Evolutionary conservation across 148 eudicot genomes (phyloP), one percentile per base, ranked within the genome.

Genomic region (Persicaria maculosa): DNA sequence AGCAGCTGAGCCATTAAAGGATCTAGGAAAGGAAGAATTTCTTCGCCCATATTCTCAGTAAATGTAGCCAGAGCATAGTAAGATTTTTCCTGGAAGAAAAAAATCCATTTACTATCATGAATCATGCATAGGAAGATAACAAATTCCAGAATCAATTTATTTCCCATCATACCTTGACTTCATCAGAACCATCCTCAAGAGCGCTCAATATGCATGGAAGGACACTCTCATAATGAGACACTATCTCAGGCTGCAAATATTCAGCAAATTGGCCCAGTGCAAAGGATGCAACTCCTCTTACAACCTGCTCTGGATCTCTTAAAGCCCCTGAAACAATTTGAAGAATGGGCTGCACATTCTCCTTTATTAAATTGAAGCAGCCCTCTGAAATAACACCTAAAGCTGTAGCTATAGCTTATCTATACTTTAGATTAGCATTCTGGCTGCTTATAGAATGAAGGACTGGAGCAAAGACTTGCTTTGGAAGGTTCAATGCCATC

Each of bases 11-110:
- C 88, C 98, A 94, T 91, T 80, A 94, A 84, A 78, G 97, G 89
- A 74, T 91, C 98, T 68, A 94, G 79, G 79, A 90, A 94, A 45
- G 93, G 96, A 80, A 94, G 92, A 70, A 94, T 91, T 79, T 91
- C 98, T 45, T 87, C 93, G 22, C 90, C 97, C 96, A 94, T 91
- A 80, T 94, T 86, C 88, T 91, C 98, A 83, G 96, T 91, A 75
- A 91, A 91, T 79, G 97, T 96, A 72, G 98, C 96, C 88, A 94
- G 79, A 54, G 97, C 98, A 81, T 94, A 94, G 81, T 90, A 94
- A 50, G 98, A 90, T 88, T 94, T 94, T 71, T 94, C 98, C 98
- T 94, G 86, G 58, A 75, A 72, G 81, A 46, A 54, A 50, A 75
- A 48, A 65, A 44, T 71, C 43, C 47, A 55, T 10, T 53, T 75